These are phyloP conservation scores for Rhododendron molle DNA, from an alignment of 148 eudicot species.

Conservation along the genomic window DNA sequence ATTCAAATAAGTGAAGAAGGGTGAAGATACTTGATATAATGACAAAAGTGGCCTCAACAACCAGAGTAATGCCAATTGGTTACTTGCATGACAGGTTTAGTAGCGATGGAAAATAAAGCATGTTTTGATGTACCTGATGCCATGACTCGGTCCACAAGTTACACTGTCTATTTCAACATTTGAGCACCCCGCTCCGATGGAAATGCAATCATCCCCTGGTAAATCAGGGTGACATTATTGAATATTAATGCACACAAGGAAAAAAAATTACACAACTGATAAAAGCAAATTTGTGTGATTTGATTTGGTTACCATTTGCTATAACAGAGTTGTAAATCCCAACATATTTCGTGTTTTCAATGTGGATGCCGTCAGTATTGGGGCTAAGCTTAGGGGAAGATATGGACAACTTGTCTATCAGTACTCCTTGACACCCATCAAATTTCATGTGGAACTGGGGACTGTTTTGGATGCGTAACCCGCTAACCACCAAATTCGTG, in stretches of 20 bases:
- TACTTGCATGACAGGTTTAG: background rate
- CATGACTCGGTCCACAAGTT: constrained; percentile 90
- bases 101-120: background rate
- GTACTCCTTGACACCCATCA: constrained; percentile 89
- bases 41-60: background rate
- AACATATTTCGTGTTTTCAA: constrained; percentile 62
- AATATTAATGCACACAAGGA: background rate
- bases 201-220: constrained; percentile 94
- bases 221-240: background rate
- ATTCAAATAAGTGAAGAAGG: background rate
- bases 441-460: constrained; percentile 93
- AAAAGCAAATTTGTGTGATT: background rate
- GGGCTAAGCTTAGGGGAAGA: constrained; percentile 84
- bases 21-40: background rate
- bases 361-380: constrained; percentile 93
- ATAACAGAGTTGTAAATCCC: constrained; percentile 81
- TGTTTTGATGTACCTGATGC: constrained; percentile 59
- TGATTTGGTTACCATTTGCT: constrained; percentile 52
- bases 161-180: constrained; percentile 80
- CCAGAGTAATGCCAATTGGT: background rate
- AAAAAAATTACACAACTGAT: background rate
- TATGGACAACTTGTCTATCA: constrained; percentile 69
- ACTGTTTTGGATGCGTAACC: constrained; percentile 72
- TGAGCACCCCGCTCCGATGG: constrained; percentile 83
- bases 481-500: constrained; percentile 53